Base-by-base conservation (phyloP, 331 rosid species). In the Erythrophleum ivorense region DNA sequence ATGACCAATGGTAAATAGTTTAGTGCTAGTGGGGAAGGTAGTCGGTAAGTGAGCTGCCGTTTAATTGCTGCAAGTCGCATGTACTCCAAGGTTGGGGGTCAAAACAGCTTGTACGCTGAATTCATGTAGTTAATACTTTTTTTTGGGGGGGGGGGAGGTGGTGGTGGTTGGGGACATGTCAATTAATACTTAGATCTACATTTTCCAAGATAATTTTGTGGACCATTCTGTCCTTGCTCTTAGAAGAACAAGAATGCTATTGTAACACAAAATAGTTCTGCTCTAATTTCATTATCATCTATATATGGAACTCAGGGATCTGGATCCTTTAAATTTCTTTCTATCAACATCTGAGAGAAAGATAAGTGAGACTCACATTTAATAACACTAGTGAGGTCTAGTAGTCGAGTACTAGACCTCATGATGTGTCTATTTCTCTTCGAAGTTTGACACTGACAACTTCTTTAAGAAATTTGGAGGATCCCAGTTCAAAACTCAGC, bases 81-180 rank as follows among this genome's bases (percentile, higher is more conserved):
- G 46, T 69, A 29, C 58, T 46, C 33, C 46, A 73, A 76, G 24
- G 45, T 73, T 63, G 19, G 13, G 55, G 55, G 14, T 24, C 57
- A 69, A 62, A 78, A 59, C 50, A 63, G 40, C 67, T 69, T 68
- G 58, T 60, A 36, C 81, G 75, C 11, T 73, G 75, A 78, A 65
- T 78, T 70, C 55, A 46, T 62, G 52, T 62, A 73, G 57, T 57
- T 38, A 10, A 77, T 66, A 40, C 65, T 70, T 24, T 24, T 24
- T 24, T 24, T 24, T 24, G 29, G 29, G 29, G 29, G 29, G 29
- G 29, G 29, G 29, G 29, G 29, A 1, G 29, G n/a, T n/a, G n/a
- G n/a, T n/a, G n/a, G n/a, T n/a, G n/a, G n/a, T n/a, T n/a, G 29
- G 29, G 29, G 29, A 24, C 55, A 46, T 62, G 52, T 62, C 68